Conservation (phyloP, 106 monocot species). For the Dioscorea dumetorum region DNA sequence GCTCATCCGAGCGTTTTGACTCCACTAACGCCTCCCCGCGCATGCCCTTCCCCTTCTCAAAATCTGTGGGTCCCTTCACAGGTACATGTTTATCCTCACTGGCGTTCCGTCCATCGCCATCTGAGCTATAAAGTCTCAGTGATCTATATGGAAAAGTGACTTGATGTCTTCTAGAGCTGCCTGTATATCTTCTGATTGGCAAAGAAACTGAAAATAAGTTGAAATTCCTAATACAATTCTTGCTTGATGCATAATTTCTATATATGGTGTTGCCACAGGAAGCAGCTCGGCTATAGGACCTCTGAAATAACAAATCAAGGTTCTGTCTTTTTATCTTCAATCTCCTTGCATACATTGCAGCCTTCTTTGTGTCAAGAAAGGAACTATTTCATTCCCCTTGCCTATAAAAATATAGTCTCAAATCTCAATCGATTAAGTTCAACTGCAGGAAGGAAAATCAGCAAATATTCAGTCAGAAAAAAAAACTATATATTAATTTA, state of each 20-base stretch:
- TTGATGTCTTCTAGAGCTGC: conserved; percentile 5
- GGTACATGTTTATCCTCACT: conserved; percentile 52
- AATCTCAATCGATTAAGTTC: too few relatives aligned
- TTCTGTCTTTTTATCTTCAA: conserved; percentile 30
- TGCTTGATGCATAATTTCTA: conserved; percentile 1
- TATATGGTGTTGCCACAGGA: not conserved
- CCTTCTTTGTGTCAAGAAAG: too few relatives aligned
- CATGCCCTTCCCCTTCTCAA: conserved; percentile 15
- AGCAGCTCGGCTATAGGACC: conserved; percentile 4
- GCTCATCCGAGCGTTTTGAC: conserved; percentile 28
- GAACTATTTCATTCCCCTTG: too few relatives aligned
- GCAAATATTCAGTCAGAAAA: too few relatives aligned
- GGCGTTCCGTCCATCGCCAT: conserved; percentile 54
- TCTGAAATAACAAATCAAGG: conserved; percentile 13
- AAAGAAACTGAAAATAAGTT: conserved; percentile 6
- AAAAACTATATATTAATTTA: too few relatives aligned
- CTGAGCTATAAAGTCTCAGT: conserved; percentile 61
- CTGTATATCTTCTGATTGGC: not conserved
- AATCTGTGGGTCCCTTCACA: conserved; percentile 29
- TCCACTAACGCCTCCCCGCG: conserved; percentile 13
- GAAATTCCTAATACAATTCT: conserved; percentile 20
- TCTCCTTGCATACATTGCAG: conserved; percentile 50
- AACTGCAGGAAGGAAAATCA: too few relatives aligned
- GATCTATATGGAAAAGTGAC: not conserved
- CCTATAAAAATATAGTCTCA: too few relatives aligned